Evolutionary conservation across 2,329 filamentous ascomycete species (phyloP).

Genomic region (Epichloe elymi): DNA sequence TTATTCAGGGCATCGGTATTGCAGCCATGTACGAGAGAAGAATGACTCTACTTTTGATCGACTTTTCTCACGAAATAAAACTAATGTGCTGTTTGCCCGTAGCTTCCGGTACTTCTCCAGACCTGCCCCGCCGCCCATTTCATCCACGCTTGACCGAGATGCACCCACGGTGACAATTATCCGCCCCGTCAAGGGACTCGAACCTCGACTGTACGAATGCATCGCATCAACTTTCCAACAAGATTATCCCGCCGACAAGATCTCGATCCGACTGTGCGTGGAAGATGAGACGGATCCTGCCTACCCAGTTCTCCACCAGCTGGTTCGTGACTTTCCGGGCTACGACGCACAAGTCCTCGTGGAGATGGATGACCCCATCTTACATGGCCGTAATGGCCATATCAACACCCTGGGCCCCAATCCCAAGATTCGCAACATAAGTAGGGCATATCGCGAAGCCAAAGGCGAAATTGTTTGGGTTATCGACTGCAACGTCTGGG

Average conservation of each 20-base stretch:
- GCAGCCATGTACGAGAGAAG: constrained; percentile 35
- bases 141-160: constrained; percentile 33
- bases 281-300: constrained; percentile 63
- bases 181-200: constrained; percentile 83
- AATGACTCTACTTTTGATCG: not conserved
- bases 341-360: constrained; percentile 62
- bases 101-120: constrained; percentile 42
- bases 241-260: constrained; percentile 60
- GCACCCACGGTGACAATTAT: constrained; percentile 81
- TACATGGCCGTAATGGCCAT: constrained; percentile 41
- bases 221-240: constrained; percentile 76
- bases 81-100: not conserved
- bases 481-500: constrained; percentile 93
- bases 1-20: constrained; percentile 43
- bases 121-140: constrained; percentile 34
- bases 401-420: constrained; percentile 67
- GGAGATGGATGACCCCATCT: constrained; percentile 65
- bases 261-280: constrained; percentile 76
- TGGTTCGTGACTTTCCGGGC: constrained; percentile 60
- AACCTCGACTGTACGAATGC: constrained; percentile 83
- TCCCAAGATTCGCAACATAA: constrained; percentile 97
- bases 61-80: not conserved
- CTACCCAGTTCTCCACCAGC: constrained; percentile 55
- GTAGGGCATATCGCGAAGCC: constrained; percentile 79
- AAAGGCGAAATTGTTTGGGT: constrained; percentile 86